Evolutionary conservation across 257 asterid species (phyloP), one percentile per base, ranked within the genome.

Genomic region (Nemophila menziesii): DNA sequence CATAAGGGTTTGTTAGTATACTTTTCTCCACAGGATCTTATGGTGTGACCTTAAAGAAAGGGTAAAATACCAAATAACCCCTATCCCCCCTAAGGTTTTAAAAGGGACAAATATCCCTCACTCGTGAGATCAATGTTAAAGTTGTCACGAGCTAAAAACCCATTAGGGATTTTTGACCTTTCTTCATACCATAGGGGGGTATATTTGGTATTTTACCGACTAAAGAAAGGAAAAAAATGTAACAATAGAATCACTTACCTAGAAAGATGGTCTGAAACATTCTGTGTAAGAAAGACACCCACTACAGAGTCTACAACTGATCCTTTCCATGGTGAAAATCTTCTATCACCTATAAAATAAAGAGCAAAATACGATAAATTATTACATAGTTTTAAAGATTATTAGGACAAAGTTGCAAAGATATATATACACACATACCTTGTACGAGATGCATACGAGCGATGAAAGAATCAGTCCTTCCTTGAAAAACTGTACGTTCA

Each of bases 401-500:
- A 38, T 20, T n/a, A 42, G 13, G 49, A 27, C 52, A 16, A n/a
- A 42, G 22, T 55, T 33, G 44, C 16, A 61, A 44, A 38, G 42
- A 41, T 22, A 20, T 21, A 20, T 17, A 20, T 49, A 29, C 3
- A 21, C 11, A 16, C 10, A 37, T 68, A 73, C 80, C 80, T 55
- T 68, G 80, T 59, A 73, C 76, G 19, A 68, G 80, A 50, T 59
- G 80, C 80, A 73, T 73, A 20, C 73, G 69, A 18, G 80, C 80
- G 23, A 73, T 65, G 51, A 73, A 73, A 40, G 80, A 73, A 54
- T 73, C 68, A 51, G 73, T 67, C 58, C 80, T 65, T 53, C 76
- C 64, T 43, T 46, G 62, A 59, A 73, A 73, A 36, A 73, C 69
- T 48, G 59, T 34, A 27, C 80, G 68, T 57, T 73, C 77, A 18